phyloP scores from a whole-genome alignment of 1,139 yeast species.

The Candida labiduridarum region DNA sequence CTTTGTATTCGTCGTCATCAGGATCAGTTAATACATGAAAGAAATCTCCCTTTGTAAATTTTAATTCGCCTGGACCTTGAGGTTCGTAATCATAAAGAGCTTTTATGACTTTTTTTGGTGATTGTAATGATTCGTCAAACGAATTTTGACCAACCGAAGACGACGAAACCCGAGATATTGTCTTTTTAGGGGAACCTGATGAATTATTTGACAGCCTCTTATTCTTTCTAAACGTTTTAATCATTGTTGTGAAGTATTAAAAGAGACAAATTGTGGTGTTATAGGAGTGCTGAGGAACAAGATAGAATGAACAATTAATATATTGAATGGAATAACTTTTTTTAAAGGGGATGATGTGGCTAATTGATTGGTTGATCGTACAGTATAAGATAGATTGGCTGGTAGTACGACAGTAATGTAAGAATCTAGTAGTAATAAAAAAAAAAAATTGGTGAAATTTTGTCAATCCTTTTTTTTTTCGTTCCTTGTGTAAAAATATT shows the following conservation, averaged over 20 bases:
- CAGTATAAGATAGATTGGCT: background rate
- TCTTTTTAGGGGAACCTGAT: constrained; percentile 35
- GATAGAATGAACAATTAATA: background rate
- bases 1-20: constrained; percentile 40
- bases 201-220: constrained; percentile 44
- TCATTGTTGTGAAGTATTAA: constrained; percentile 24
- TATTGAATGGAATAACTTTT: no score
- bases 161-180: constrained; percentile 37
- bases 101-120: constrained; percentile 81
- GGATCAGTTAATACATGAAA: constrained; percentile 73
- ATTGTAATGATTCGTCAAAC: constrained; percentile 29
- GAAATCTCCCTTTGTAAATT: constrained; percentile 81
- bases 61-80: constrained; percentile 80
- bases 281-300: background rate
- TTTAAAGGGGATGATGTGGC: no score
- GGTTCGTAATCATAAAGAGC: constrained; percentile 81
- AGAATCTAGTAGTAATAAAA: no score
- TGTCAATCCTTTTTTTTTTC: background rate
- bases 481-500: background rate
- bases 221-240: constrained; percentile 46
- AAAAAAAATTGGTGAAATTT: background rate
- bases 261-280: background rate
- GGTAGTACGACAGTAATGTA: no score
- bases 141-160: constrained; percentile 11
- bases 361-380: background rate